These are phyloP conservation scores for Leccinum subtestaceum DNA, from an alignment of 768 basidiomycete genomes.

Conservation along the genomic window DNA sequence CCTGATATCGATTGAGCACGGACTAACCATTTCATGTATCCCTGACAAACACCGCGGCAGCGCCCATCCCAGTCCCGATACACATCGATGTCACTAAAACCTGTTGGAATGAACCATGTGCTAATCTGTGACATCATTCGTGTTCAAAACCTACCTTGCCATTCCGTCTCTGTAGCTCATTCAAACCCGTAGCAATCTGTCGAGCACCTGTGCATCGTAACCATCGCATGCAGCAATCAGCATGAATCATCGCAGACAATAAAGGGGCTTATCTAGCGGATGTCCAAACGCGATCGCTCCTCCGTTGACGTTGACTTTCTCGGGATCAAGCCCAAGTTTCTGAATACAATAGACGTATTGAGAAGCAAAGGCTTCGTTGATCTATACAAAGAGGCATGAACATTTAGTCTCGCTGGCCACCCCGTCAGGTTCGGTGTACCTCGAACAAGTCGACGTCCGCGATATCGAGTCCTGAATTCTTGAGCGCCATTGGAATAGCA, in stretches of 20 bases:
- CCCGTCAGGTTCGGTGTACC: conserved; percentile 34
- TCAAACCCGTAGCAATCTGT: conserved; percentile 81
- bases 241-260: background rate
- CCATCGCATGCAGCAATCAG: conserved; percentile 17
- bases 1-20: background rate
- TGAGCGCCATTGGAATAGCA: conserved; percentile 79
- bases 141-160: conserved; percentile 49
- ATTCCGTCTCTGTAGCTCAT: conserved; percentile 64
- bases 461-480: conserved; percentile 60
- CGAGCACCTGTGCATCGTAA: conserved; percentile 81
- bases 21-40: conserved; percentile 33
- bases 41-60: conserved; percentile 68
- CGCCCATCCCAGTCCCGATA: conserved; percentile 90
- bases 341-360: conserved; percentile 75
- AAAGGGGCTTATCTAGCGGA: conserved; percentile 64
- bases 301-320: conserved; percentile 84
- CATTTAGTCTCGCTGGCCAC: background rate
- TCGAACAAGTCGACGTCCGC: conserved; percentile 80
- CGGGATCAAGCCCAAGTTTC: conserved; percentile 56
- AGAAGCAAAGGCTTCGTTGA: conserved; percentile 91
- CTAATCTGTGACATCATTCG: background rate
- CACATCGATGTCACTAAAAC: conserved; percentile 89
- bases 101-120: conserved; percentile 34
- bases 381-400: conserved; percentile 39
- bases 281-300: conserved; percentile 88